These are phyloP conservation scores for Coelastrella sp. DNA, from an alignment of 139 green algal species.

Conservation along the genomic window DNA sequence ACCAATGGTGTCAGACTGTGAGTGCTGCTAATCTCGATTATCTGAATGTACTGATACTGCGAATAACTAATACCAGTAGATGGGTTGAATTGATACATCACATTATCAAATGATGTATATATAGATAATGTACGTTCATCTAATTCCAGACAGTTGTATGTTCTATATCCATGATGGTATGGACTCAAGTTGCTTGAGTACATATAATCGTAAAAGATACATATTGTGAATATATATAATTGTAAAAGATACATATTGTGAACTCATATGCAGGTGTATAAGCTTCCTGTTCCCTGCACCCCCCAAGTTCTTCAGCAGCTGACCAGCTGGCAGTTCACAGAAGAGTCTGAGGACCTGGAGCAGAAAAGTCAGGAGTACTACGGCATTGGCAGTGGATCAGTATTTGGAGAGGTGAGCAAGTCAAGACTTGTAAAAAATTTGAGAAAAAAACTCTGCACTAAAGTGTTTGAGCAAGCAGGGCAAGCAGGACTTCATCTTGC, in stretches of 20 bases:
- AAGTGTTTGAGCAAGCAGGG: background rate
- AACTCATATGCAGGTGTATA: constrained; percentile 1
- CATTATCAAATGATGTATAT: background rate
- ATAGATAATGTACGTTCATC: too few relatives aligned
- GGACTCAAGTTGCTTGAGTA: too few relatives aligned
- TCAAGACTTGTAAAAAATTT: too few relatives aligned
- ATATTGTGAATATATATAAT: too few relatives aligned
- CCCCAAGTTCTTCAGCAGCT: background rate
- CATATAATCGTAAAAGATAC: too few relatives aligned
- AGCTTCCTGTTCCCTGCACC: constrained; percentile 25
- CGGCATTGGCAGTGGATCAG: constrained; percentile 16
- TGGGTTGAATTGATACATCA: too few relatives aligned
- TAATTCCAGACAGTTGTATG: too few relatives aligned
- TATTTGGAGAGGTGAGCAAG: constrained; percentile 7
- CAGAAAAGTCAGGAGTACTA: constrained; percentile 23
- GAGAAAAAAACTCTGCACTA: too few relatives aligned
- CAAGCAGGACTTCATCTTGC: too few relatives aligned
- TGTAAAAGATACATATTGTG: too few relatives aligned
- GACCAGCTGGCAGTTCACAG: constrained; percentile 7
- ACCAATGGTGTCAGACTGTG: background rate
- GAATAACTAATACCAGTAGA: background rate
- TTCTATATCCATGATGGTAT: too few relatives aligned
- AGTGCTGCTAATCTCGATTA: background rate
- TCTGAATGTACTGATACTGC: background rate
- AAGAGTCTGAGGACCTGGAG: constrained; percentile 33